Percentiles rank a stretch among this genome's conserved stretches.
phyloP scores from a whole-genome alignment of 2,329 filamentous ascomycete species.

The Exophiala xenobiotica region DNA sequence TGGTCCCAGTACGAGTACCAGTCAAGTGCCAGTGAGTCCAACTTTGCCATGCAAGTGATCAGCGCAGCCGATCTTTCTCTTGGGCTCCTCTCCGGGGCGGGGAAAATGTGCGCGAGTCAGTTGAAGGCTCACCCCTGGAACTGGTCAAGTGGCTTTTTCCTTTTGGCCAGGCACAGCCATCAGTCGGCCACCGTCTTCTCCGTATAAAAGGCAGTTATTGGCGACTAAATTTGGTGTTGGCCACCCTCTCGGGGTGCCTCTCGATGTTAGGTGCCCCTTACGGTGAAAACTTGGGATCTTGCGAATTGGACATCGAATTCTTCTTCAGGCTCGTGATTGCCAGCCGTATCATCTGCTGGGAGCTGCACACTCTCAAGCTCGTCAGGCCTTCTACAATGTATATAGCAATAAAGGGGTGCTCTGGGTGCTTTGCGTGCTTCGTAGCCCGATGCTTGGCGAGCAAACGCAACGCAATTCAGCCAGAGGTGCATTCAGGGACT shows the following conservation, averaged over 20 bases:
- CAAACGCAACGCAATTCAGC: slow-evolving; percentile 1
- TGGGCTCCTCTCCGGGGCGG: not conserved
- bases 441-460: slow-evolving; percentile 3
- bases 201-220: not conserved
- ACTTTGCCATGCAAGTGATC: not conserved
- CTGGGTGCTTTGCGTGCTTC: too few relatives aligned
- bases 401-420: too few relatives aligned
- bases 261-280: not conserved
- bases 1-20: not conserved
- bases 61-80: not conserved
- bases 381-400: too few relatives aligned
- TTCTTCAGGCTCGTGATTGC: too few relatives aligned
- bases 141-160: too few relatives aligned
- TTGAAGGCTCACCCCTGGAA: not conserved
- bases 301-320: too few relatives aligned
- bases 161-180: not conserved
- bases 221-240: slow-evolving; percentile 1
- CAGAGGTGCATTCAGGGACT: not conserved
- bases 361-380: too few relatives aligned
- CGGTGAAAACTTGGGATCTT: too few relatives aligned
- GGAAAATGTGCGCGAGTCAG: not conserved
- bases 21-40: too few relatives aligned
- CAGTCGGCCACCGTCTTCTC: not conserved
- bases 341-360: too few relatives aligned
- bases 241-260: too few relatives aligned